phyloP scores from a whole-genome alignment of 2,329 filamentous ascomycete genomes.

The Penicillium sp. region DNA sequence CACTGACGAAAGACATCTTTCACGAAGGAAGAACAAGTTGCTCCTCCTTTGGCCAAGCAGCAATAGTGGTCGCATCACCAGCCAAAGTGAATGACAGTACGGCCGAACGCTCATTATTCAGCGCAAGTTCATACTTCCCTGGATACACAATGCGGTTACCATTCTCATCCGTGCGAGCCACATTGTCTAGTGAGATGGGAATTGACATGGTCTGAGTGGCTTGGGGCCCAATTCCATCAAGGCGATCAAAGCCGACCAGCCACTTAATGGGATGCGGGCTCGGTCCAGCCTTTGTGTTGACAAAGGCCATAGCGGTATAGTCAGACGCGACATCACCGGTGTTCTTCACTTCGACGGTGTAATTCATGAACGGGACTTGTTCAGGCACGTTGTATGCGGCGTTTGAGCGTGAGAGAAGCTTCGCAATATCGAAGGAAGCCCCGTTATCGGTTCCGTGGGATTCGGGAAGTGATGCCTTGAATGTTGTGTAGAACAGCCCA shows the following conservation, averaged over 20 bases:
- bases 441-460: neutral
- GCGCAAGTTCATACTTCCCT: constrained; percentile 41
- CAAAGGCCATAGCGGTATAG: constrained; percentile 43
- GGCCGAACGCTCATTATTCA: constrained; percentile 42
- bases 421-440: constrained; percentile 33
- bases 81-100: constrained; percentile 35
- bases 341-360: constrained; percentile 39
- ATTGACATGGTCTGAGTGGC: constrained; percentile 30
- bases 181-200: constrained; percentile 38
- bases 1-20: neutral
- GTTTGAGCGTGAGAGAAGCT: constrained; percentile 33
- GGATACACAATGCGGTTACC: constrained; percentile 44
- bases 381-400: constrained; percentile 30
- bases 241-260: constrained; percentile 41
- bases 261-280: constrained; percentile 44
- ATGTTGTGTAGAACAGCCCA: constrained; percentile 46
- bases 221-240: constrained; percentile 27
- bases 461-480: constrained; percentile 22
- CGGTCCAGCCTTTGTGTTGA: constrained; percentile 40
- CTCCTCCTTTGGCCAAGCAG: constrained; percentile 35
- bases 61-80: constrained; percentile 31
- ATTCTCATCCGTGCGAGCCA: constrained; percentile 38
- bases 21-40: constrained; percentile 21
- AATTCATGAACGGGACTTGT: constrained; percentile 38
- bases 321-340: constrained; percentile 38